Conservation (phyloP, 495 filamentous ascomycete species). For the Astrothelium subdiscretum region DNA sequence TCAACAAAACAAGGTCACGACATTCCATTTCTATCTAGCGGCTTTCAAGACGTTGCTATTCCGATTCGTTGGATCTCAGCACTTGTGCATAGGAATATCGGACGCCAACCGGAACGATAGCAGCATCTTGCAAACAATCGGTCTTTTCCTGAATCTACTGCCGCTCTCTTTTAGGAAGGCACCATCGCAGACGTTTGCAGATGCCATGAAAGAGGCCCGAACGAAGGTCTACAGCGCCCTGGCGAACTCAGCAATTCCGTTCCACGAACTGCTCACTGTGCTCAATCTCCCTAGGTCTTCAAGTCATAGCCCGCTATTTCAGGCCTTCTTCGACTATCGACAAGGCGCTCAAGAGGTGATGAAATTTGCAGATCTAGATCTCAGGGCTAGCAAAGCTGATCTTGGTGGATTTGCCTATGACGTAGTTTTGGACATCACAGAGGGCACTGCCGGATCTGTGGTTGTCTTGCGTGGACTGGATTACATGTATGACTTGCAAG, state of each 20-base stretch:
- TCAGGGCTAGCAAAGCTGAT: not conserved
- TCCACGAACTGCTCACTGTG: constrained; percentile 33
- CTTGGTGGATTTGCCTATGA: not conserved
- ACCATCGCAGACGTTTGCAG: not conserved
- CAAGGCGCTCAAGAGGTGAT: constrained; percentile 18
- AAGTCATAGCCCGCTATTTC: constrained; percentile 29
- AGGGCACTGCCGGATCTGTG: not conserved
- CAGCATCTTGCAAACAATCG: not conserved
- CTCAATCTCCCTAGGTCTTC: constrained; percentile 27
- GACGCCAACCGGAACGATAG: constrained; percentile 9
- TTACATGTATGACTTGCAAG: not conserved
- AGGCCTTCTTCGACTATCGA: constrained; percentile 34
- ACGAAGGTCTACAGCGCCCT: not conserved
- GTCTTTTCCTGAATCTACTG: constrained; percentile 9
- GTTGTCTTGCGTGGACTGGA: not conserved
- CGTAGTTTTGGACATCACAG: not conserved
- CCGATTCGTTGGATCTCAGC: constrained; percentile 8
- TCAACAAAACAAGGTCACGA: constrained; percentile 10
- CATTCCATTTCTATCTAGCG: constrained; percentile 37
- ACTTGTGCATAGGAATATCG: constrained; percentile 6
- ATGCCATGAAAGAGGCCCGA: not conserved
- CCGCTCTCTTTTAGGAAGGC: constrained; percentile 5
- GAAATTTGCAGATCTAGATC: constrained; percentile 14
- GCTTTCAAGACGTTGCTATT: constrained; percentile 26
- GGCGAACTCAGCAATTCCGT: constrained; percentile 30